Base-by-base conservation (phyloP, 495 filamentous ascomycete genomes). In the Xylaria sp. region DNA sequence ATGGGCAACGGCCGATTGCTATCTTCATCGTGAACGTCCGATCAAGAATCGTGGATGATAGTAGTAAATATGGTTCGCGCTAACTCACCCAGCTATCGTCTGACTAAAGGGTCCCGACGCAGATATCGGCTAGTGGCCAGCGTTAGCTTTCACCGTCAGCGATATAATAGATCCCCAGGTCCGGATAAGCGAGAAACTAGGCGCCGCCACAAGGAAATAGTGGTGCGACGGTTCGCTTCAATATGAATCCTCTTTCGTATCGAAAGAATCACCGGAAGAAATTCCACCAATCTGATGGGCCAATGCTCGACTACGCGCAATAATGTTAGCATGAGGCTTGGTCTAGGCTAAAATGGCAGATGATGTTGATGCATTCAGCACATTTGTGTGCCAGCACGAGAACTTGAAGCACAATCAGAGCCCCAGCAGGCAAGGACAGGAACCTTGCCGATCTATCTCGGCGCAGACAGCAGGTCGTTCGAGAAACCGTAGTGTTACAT, bases 261-360 rank as follows among this genome's bases (percentile, higher is more conserved):
- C 12, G 43, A 55, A 35, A 55, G 31, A 53, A 14, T 58, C 40
- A 37, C 48, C 33, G 53, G 53, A 26, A 68, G 37, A 59, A 19
- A 59, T 46, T 61, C 66, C 66, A 68, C 66, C 66, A 68, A 68
- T 61, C 52, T 61, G 7, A 43, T 67, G 6, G 33, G 14, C 33
- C 46, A 24, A 48, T 31, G 46, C 46, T 46, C n/a, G 31, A 26
- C 46, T 24, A 44, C 40, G n/a, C 29, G n/a, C 48, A 55, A 11
- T n/a, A 43, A 29, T 11, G 21, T 53, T 40, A 29, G 64, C 62
- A 67, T 67, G 19, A 67, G 64, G 37, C 43, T 48, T 58, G 35
- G n/a, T 46, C 43, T 17, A 61, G 53, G 53, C 66, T 68, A 68
- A 68, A 68, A 33, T 17, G 21, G 31, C 26, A 24, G 46, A 52